Percentiles rank a stretch among this genome's conserved stretches.
These are phyloP conservation scores for Trichosporon sp. DNA, from an alignment of 1,284 basidiomycete genomes.

Conservation along the genomic window DNA sequence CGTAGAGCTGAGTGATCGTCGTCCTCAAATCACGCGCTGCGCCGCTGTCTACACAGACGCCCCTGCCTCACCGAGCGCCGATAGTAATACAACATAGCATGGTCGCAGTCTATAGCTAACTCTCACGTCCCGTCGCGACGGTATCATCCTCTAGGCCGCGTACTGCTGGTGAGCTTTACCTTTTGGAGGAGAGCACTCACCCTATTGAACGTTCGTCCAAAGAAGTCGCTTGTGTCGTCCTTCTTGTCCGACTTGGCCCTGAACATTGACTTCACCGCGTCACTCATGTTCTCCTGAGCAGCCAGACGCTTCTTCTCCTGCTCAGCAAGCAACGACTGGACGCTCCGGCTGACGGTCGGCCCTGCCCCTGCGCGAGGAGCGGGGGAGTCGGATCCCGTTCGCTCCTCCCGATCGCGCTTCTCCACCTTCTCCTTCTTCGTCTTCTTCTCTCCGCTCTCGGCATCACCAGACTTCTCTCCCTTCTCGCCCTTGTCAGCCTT, in stretches of 20 bases:
- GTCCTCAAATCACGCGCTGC: not conserved
- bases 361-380: slow-evolving; percentile 1
- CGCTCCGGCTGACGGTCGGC: slow-evolving; percentile 25
- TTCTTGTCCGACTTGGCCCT: slow-evolving; percentile 34
- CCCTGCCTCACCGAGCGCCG: not conserved
- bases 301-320: slow-evolving; percentile 46
- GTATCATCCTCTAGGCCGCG: slow-evolving; percentile 11
- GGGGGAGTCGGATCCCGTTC: slow-evolving; percentile 6
- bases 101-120: not conserved
- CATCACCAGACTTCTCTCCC: slow-evolving; percentile 1
- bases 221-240: slow-evolving; percentile 42
- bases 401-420: slow-evolving; percentile 16
- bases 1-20: not conserved
- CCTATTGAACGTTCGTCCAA: slow-evolving; percentile 49
- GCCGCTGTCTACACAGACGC: not conserved
- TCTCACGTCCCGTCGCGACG: not conserved
- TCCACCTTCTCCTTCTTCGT: slow-evolving; percentile 17
- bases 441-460: slow-evolving; percentile 7
- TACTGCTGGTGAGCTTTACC: slow-evolving; percentile 15
- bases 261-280: slow-evolving; percentile 50
- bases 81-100: slow-evolving; percentile 7
- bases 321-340: slow-evolving; percentile 46
- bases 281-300: slow-evolving; percentile 48
- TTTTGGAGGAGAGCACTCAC: slow-evolving; percentile 29
- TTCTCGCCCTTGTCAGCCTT: slow-evolving; percentile 36